These are phyloP conservation scores for Aspergillus pseudoviridinutans DNA, from an alignment of 2,329 filamentous ascomycete species.

Conservation along the genomic window DNA sequence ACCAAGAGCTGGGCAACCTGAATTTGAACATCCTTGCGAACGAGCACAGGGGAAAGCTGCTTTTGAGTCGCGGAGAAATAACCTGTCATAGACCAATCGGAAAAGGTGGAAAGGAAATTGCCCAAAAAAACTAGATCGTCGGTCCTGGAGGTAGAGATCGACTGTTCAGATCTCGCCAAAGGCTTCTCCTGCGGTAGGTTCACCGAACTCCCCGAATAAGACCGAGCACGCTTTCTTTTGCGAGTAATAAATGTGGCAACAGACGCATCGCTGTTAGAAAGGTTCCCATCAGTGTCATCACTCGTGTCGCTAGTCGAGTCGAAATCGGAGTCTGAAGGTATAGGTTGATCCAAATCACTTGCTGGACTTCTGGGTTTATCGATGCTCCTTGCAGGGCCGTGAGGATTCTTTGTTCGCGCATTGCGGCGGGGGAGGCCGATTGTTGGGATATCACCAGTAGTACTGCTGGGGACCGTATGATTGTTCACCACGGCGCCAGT, in stretches of 20 bases:
- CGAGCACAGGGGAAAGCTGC: conserved; percentile 28
- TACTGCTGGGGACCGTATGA: conserved; percentile 3
- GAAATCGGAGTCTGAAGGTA: conserved; percentile 21
- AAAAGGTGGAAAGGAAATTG: conserved; percentile 36
- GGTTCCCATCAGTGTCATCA: conserved; percentile 25
- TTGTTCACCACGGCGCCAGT: conserved; percentile 8
- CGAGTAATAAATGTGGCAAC: conserved; percentile 16
- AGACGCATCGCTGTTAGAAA: conserved; percentile 18
- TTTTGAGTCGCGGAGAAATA: conserved; percentile 36
- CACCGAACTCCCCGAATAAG: conserved; percentile 27
- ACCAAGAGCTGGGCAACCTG: conserved; percentile 40
- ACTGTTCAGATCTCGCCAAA: conserved; percentile 16
- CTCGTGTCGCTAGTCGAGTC: conserved; percentile 26
- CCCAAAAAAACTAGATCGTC: conserved; percentile 35
- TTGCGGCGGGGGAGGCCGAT: conserved; percentile 33
- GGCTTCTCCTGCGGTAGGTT: conserved; percentile 27
- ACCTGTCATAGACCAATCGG: conserved; percentile 38
- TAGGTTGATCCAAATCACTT: conserved; percentile 7
- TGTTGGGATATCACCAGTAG: conserved; percentile 32
- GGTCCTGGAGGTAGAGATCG: conserved; percentile 15
- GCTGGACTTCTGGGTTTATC: conserved; percentile 7
- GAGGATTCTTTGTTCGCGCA: conserved; percentile 4
- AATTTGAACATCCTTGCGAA: conserved; percentile 33
- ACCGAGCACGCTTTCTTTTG: conserved; percentile 35
- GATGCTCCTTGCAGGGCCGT: not conserved